Percentiles rank a stretch among this genome's conserved stretches.
Conservation (phyloP, 306 rosid species). For the Vigna radiata region DNA sequence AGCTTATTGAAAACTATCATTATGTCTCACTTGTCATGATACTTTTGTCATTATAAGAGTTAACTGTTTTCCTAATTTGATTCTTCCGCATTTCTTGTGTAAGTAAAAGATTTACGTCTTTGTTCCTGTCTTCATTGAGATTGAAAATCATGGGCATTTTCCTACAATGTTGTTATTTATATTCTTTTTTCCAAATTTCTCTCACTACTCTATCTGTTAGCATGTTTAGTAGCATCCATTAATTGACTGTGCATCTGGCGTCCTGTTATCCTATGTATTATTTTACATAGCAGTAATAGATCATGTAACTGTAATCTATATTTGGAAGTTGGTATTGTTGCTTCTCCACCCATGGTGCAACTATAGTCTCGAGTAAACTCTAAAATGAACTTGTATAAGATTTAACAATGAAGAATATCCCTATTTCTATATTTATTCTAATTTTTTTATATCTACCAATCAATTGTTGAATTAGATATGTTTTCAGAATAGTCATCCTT, state of each 20-base stretch:
- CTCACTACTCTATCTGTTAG: too few species aligned
- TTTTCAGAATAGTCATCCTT: constrained; percentile 10
- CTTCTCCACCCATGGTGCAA: not conserved
- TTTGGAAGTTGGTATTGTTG: constrained; percentile 9
- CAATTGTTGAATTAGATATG: constrained; percentile 12
- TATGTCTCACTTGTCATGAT: too few species aligned
- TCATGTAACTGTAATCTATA: too few species aligned
- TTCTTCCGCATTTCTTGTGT: constrained; percentile 14
- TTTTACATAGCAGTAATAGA: too few species aligned
- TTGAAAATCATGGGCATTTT: too few species aligned
- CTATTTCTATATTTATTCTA: not conserved
- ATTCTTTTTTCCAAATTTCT: too few species aligned
- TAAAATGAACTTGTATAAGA: constrained; percentile 19
- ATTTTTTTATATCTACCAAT: not conserved
- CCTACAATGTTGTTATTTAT: too few species aligned
- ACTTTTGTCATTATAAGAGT: too few species aligned
- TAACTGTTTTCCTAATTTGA: not conserved
- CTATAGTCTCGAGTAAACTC: constrained; percentile 25
- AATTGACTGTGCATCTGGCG: too few species aligned
- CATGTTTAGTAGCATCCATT: too few species aligned
- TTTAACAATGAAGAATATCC: constrained; percentile 8
- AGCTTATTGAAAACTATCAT: not conserved
- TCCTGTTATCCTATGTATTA: too few species aligned
- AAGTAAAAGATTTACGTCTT: constrained; percentile 10
- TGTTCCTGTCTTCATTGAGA: not conserved